phyloP scores from a whole-genome alignment of 2,329 filamentous ascomycete genomes.

The Ramularia endophylla region DNA sequence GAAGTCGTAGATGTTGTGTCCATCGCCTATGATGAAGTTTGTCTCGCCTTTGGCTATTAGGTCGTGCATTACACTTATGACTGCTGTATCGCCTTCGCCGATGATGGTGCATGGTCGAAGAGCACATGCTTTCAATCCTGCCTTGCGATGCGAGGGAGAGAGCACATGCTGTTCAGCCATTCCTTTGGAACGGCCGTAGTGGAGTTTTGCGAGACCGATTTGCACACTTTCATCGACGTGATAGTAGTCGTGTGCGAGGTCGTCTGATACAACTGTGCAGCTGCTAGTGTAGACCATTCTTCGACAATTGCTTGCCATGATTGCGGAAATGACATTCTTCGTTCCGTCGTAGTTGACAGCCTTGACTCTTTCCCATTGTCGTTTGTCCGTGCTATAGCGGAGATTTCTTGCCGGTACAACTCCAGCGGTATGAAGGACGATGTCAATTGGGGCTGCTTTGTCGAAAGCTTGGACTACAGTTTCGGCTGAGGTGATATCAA shows the following conservation, averaged over 20 bases:
- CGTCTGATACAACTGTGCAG: conserved; percentile 80
- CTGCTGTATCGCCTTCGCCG: conserved; percentile 77
- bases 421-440: conserved; percentile 84
- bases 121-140: conserved; percentile 45
- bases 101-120: conserved; percentile 87
- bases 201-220: conserved; percentile 65
- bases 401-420: conserved; percentile 34
- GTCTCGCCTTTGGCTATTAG: conserved; percentile 64
- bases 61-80: conserved; percentile 66
- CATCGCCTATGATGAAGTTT: conserved; percentile 73
- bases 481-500: conserved; percentile 34
- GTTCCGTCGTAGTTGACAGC: conserved; percentile 89
- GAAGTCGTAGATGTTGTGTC: conserved; percentile 64
- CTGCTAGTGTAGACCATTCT: conserved; percentile 88
- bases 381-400: conserved; percentile 35
- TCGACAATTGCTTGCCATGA: conserved; percentile 63
- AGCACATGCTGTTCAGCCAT: conserved; percentile 76
- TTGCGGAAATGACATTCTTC: conserved; percentile 66
- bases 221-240: conserved; percentile 75
- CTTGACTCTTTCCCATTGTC: conserved; percentile 55
- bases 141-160: conserved; percentile 52
- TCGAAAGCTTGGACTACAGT: conserved; percentile 46
- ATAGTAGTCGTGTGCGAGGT: conserved; percentile 62
- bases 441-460: conserved; percentile 56
- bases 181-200: conserved; percentile 90